These are phyloP conservation scores for Cercospora berteroae DNA, from an alignment of 2,329 filamentous ascomycete species.

Conservation along the genomic window DNA sequence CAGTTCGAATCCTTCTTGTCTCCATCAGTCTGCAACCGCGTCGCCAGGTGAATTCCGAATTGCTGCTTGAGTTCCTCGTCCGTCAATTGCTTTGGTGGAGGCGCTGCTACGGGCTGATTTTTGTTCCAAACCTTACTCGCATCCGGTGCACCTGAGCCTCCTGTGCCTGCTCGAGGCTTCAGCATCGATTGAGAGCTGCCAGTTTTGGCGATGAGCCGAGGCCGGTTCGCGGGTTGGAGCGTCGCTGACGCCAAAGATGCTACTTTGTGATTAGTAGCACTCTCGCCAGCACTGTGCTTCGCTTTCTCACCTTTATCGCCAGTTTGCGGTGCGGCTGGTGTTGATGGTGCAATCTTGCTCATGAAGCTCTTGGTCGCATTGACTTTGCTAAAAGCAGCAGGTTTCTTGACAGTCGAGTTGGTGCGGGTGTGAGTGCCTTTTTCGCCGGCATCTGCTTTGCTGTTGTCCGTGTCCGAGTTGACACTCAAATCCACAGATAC, in stretches of 20 bases:
- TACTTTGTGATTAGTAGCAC: conserved; percentile 21
- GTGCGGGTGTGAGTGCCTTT: conserved; percentile 57
- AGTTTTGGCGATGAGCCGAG: conserved; percentile 73
- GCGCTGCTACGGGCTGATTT: conserved; percentile 67
- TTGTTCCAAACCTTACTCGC: conserved; percentile 82
- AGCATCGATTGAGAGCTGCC: conserved; percentile 56
- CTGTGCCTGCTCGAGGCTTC: conserved; percentile 36
- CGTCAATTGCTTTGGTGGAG: conserved; percentile 76
- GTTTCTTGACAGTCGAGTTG: conserved; percentile 64
- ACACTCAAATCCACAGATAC: conserved; percentile 68
- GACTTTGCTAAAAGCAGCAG: conserved; percentile 76
- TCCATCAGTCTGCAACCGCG: conserved; percentile 73
- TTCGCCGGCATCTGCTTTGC: conserved; percentile 56
- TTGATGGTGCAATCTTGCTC: conserved; percentile 64
- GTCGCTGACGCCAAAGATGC: conserved; percentile 50
- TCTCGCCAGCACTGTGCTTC: background rate
- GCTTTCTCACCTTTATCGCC: conserved; percentile 54
- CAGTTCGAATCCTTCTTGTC: conserved; percentile 74
- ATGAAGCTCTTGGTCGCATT: conserved; percentile 84
- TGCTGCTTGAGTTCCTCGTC: conserved; percentile 82
- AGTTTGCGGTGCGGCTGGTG: conserved; percentile 48
- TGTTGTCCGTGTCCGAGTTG: conserved; percentile 73
- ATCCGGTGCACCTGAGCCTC: conserved; percentile 58
- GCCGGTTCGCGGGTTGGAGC: conserved; percentile 48
- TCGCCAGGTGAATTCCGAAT: conserved; percentile 82